These are phyloP conservation scores for Dendrobium huoshanense DNA, from an alignment of 106 monocot genomes.

Conservation along the genomic window DNA sequence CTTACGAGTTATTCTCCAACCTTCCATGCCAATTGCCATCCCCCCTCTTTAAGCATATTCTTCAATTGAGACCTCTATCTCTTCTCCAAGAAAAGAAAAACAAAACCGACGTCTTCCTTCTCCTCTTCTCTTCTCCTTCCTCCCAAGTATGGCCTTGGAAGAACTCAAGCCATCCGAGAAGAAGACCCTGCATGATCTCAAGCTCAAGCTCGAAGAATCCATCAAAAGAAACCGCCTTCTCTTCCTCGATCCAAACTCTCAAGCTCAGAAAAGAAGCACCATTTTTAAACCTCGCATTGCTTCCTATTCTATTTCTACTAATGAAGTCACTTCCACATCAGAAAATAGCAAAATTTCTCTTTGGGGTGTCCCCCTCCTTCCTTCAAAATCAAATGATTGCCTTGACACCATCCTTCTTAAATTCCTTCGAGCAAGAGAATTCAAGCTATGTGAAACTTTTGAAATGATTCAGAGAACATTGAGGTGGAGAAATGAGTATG, in stretches of 20 bases:
- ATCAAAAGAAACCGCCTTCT: constrained; percentile 31
- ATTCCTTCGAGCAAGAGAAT: constrained; percentile 62
- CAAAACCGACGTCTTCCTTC: neutral
- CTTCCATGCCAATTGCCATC: neutral
- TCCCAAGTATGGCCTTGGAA: neutral
- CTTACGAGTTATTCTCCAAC: too few species aligned
- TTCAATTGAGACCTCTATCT: neutral
- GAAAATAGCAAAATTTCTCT: constrained; percentile 14
- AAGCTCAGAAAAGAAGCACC: neutral
- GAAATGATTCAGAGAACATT: constrained; percentile 47
- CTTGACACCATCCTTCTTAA: constrained; percentile 57
- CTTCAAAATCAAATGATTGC: constrained; percentile 22
- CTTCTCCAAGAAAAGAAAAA: neutral
- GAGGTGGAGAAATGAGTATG: constrained; percentile 46
- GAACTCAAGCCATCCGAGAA: constrained; percentile 34
- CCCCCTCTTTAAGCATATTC: neutral
- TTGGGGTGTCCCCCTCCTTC: constrained; percentile 59
- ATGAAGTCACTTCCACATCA: neutral
- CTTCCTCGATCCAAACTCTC: neutral
- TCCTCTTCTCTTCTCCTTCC: neutral
- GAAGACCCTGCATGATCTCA: constrained; percentile 45
- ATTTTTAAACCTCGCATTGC: neutral
- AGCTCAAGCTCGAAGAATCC: constrained; percentile 28
- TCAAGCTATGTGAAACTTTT: constrained; percentile 32
- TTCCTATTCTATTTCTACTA: neutral